These are phyloP conservation scores for Naematelia aurantialba DNA, from an alignment of 768 basidiomycete genomes.

Conservation along the genomic window DNA sequence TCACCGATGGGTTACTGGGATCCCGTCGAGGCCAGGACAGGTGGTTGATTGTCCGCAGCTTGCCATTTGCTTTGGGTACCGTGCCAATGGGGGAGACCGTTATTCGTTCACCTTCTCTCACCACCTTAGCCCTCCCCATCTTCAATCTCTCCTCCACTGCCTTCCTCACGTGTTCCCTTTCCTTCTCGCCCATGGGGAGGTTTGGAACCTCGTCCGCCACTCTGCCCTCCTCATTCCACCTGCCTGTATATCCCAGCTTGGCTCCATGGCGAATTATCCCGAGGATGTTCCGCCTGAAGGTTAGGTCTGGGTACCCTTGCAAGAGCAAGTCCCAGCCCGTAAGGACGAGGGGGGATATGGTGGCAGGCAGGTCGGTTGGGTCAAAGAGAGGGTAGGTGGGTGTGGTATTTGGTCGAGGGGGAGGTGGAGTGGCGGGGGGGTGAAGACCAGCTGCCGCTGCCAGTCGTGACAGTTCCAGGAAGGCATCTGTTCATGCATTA, in stretches of 20 bases:
- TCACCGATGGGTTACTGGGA: neutral
- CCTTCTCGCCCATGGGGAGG: constrained; percentile 7
- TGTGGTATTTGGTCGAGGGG: constrained; percentile 2
- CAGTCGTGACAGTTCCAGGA: neutral
- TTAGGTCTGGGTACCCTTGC: neutral
- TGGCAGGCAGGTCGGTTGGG: neutral
- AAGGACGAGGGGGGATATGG: neutral
- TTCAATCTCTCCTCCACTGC: neutral
- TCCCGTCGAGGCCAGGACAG: constrained; percentile 8
- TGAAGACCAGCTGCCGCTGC: no score
- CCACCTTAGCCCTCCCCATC: neutral
- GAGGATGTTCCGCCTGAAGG: neutral
- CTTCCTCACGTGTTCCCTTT: neutral
- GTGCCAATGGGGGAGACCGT: constrained; percentile 4
- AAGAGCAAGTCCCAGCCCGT: neutral
- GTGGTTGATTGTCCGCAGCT: constrained; percentile 11
- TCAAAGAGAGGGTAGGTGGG: constrained; percentile 3
- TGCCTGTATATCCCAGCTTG: constrained; percentile 3
- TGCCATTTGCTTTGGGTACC: constrained; percentile 4
- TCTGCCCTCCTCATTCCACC: neutral
- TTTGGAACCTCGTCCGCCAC: constrained; percentile 5
- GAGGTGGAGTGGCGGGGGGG: no score
- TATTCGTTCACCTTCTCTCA: neutral
- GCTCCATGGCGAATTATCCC: constrained; percentile 8
- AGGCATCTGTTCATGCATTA: no score